Evolutionary conservation across 805 yeast species (phyloP).

Genomic region (Ogataea kodamae): DNA sequence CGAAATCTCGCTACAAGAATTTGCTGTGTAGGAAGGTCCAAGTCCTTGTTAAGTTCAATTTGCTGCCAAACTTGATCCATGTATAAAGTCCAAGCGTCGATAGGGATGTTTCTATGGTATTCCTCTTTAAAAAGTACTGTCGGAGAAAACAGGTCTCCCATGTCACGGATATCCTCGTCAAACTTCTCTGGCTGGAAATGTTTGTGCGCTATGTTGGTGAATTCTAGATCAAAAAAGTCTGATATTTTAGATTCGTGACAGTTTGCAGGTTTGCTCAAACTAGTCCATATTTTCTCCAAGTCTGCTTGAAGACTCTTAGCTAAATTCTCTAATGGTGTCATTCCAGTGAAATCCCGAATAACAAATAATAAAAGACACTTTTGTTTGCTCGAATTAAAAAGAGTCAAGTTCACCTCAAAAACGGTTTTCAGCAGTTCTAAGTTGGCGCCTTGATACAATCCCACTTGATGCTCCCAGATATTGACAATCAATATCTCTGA

Average conservation of each 20-base stretch:
- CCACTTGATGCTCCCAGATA: conserved; percentile 97
- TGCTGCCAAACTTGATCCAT: conserved; percentile 92
- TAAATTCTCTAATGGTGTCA: conserved; percentile 74
- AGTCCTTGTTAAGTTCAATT: conserved; percentile 86
- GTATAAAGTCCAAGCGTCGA: conserved; percentile 95
- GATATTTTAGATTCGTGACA: conserved; percentile 50
- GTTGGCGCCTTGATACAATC: conserved; percentile 95
- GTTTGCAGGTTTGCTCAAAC: conserved; percentile 68
- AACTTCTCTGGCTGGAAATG: conserved; percentile 75
- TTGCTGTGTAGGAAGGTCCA: conserved; percentile 96
- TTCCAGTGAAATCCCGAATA: conserved; percentile 86
- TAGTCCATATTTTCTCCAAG: conserved; percentile 73
- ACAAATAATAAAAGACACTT: conserved; percentile 77
- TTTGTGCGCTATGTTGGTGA: conserved; percentile 82
- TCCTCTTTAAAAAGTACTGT: conserved; percentile 52
- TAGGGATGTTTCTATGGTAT: conserved; percentile 82
- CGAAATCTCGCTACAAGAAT: conserved; percentile 90
- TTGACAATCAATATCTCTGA: conserved; percentile 88
- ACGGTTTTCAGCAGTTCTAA: conserved; percentile 95
- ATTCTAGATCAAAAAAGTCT: conserved; percentile 83
- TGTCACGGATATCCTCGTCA: conserved; percentile 48
- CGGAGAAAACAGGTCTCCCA: conserved; percentile 61
- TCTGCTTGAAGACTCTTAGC: conserved; percentile 68
- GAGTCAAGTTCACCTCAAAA: conserved; percentile 86
- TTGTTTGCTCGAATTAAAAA: conserved; percentile 63